Evolutionary conservation across 179 eudicot genomes (phyloP).

Genomic region (Camellia oleifera): DNA sequence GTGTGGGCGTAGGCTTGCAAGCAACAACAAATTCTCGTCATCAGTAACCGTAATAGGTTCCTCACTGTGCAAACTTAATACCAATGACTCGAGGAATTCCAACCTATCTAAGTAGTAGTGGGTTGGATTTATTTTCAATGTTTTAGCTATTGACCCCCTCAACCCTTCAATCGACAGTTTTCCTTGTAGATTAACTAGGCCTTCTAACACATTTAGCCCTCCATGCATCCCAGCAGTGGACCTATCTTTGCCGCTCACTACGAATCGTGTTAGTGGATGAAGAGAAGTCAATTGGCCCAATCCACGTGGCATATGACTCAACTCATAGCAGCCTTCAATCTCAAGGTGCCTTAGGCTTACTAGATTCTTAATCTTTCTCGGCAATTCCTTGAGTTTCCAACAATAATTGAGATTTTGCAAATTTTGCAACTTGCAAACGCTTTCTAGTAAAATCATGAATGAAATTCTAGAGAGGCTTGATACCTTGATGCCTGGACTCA

Average conservation of each 20-base stretch:
- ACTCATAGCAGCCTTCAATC: background rate
- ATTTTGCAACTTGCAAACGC: background rate
- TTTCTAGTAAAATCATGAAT: background rate
- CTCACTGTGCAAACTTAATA: background rate
- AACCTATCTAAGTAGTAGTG: background rate
- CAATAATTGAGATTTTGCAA: background rate
- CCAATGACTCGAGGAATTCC: background rate
- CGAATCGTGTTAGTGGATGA: background rate
- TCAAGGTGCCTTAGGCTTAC: constrained; percentile 1
- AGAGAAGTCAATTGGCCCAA: constrained; percentile 6
- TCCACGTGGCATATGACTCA: constrained; percentile 10
- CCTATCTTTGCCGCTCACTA: background rate
- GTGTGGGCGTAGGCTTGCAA: background rate
- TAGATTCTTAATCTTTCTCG: background rate
- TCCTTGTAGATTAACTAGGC: background rate
- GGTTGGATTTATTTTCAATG: background rate
- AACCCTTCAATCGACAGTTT: background rate
- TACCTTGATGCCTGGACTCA: background rate
- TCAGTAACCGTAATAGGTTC: background rate
- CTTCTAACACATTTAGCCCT: background rate
- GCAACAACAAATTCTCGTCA: background rate
- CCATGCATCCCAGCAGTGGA: background rate
- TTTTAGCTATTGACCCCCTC: background rate
- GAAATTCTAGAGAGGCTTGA: background rate
- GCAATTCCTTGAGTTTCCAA: background rate